Percentiles rank a stretch among this genome's conserved stretches.
phyloP scores from a whole-genome alignment of 208 protist genomes.

The Leishmania lainsoni region DNA sequence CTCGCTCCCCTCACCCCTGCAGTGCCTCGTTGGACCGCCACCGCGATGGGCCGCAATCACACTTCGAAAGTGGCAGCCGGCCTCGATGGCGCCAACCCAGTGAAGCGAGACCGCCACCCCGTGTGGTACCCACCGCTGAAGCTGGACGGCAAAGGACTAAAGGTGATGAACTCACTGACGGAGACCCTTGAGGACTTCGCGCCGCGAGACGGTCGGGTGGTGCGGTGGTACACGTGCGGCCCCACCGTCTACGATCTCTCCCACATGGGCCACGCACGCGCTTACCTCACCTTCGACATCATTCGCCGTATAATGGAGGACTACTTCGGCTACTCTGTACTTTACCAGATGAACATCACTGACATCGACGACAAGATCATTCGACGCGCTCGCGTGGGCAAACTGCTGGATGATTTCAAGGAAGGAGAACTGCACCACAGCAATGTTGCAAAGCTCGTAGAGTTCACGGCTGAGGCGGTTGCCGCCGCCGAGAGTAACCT shows the following conservation, averaged over 20 bases:
- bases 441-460: conserved; percentile 45
- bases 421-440: conserved; percentile 24
- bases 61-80: conserved; percentile 33
- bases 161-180: conserved; percentile 87
- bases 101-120: conserved; percentile 71
- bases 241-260: conserved; percentile 97
- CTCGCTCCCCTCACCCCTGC: not conserved
- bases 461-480: conserved; percentile 58
- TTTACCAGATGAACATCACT: conserved; percentile 98
- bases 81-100: conserved; percentile 38
- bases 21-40: not conserved
- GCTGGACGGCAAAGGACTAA: conserved; percentile 38
- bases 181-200: conserved; percentile 77
- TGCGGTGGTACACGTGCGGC: conserved; percentile 98
- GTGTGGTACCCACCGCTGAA: conserved; percentile 72
- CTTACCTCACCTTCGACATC: conserved; percentile 99
- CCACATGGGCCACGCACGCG: conserved; percentile 98
- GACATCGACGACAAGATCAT: conserved; percentile 99
- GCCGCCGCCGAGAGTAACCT: conserved; percentile 39
- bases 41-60: not conserved
- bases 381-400: conserved; percentile 89
- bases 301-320: conserved; percentile 96
- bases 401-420: conserved; percentile 84
- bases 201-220: conserved; percentile 56
- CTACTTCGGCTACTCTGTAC: conserved; percentile 95